Evolutionary conservation across 805 yeast species (phyloP), one percentile per base, ranked within the genome.

Genomic region (Yarrowia sp.): DNA sequence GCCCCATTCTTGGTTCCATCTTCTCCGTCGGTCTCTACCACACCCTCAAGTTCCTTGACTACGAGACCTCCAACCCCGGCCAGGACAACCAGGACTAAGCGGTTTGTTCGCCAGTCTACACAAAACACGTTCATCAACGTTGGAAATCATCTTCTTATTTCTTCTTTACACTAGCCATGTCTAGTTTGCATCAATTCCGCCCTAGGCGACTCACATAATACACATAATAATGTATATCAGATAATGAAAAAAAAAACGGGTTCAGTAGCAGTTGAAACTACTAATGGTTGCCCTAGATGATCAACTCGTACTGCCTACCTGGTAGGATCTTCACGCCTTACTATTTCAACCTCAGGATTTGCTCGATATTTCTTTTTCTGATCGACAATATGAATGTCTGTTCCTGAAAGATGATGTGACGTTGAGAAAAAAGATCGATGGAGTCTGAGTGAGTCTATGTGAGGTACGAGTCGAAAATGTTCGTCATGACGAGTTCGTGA

Each of bases 1-100:
- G 97, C 67, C 97, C 97, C 70, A 73, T 87, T 67, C 75, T 89
- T 69, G 97, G 96, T 71, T 80, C 93, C 12, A 70, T 83, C 68
- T 76, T 91, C 72, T 88, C 96, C 19, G 85, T 83, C 72, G 84
- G 83, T 70, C 81, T 90, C 71, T 90, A 91, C 89, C 83, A 87
- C 76, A 71, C 85, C 60, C 81, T 91, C 80, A 87, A 86, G 78
- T 73, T 84, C 74, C 81, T 89, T 74, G 84, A 88, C 74, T 89
- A 89, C 79, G 87, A 86, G 80, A 84, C 88, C 67, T 82, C 85
- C 74, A 86, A 87, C 81, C 89, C 89, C 69, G 89, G 88, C 69
- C 90, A 87, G 80, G 90, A 86, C 75, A 83, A 85, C 72, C 87
- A 84, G 67, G 72, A 70, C 67, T 73, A 72, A 71, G 14, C 34